A percentile compares a stretch with the other conserved stretches of the same genome.
Conservation (phyloP, 805 yeast species). For the Myxozyma udenii region DNA sequence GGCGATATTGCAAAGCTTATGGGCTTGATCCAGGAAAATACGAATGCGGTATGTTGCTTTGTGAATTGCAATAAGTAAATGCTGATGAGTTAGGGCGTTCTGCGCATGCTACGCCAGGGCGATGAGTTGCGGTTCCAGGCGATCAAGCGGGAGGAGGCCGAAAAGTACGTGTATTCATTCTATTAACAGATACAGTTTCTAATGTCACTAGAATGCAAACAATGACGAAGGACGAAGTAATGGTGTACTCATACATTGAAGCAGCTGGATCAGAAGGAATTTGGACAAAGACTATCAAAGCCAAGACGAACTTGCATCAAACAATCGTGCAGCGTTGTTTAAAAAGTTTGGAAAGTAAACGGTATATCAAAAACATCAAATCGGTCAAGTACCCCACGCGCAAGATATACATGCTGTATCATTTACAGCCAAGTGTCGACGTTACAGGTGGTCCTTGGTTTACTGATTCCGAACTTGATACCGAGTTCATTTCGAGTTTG, state of each 20-base stretch:
- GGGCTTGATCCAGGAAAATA: conserved; percentile 46
- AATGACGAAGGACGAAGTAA: conserved; percentile 84
- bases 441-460: conserved; percentile 99
- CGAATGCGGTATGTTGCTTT: conserved; percentile 38
- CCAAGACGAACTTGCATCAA: conserved; percentile 80
- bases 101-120: conserved; percentile 66
- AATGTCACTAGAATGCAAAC: conserved; percentile 53
- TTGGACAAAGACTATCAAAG: conserved; percentile 86
- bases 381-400: conserved; percentile 90
- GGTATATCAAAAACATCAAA: conserved; percentile 83
- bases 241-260: conserved; percentile 87
- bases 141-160: conserved; percentile 69
- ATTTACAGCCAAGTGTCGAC: conserved; percentile 88
- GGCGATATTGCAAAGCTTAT: conserved; percentile 46
- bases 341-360: conserved; percentile 69
- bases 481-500: conserved; percentile 84
- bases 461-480: conserved; percentile 90
- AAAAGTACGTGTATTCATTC: conserved; percentile 14
- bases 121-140: conserved; percentile 68
- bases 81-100: conserved; percentile 60
- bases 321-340: conserved; percentile 76
- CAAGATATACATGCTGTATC: conserved; percentile 91
- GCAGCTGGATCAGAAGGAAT: conserved; percentile 92
- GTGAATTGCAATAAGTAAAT: conserved; percentile 29
- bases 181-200: neutral